Evolutionary conservation across 202 grass and related monocot genomes (phyloP).

Genomic region (Saccharum hybrid): DNA sequence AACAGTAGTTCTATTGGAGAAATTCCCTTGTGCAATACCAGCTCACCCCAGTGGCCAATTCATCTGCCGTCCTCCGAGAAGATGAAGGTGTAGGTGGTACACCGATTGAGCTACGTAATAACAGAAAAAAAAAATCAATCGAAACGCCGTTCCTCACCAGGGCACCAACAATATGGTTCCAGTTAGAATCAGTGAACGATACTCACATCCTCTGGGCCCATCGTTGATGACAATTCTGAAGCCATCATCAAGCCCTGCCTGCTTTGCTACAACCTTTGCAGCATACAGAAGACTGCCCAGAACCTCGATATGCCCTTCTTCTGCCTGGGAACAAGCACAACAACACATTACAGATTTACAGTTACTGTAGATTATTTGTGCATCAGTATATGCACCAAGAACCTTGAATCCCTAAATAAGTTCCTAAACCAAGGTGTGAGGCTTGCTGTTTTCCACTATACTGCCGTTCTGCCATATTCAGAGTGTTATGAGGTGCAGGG

Average conservation of each 20-base stretch:
- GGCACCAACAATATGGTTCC: conserved; percentile 16
- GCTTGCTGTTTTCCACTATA: not conserved
- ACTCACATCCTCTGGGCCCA: conserved; percentile 68
- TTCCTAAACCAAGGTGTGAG: not conserved
- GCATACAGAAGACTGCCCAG: conserved; percentile 65
- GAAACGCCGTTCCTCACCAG: not conserved
- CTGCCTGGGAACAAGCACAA: conserved; percentile 53
- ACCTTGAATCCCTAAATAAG: not conserved
- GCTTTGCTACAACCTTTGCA: conserved; percentile 66
- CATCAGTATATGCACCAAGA: not conserved
- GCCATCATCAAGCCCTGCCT: conserved; percentile 67
- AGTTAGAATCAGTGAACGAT: not conserved
- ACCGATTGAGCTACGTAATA: conserved; percentile 70
- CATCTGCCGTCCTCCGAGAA: conserved; percentile 73
- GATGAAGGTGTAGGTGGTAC: conserved; percentile 75
- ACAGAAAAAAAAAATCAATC: conserved; percentile 15
- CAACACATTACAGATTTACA: not conserved
- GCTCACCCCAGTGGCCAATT: conserved; percentile 77
- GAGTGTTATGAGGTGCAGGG: not conserved
- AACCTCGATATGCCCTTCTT: conserved; percentile 65
- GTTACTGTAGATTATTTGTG: not conserved
- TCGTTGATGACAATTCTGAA: conserved; percentile 80
- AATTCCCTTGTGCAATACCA: not conserved
- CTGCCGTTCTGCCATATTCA: not conserved
- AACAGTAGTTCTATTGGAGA: not conserved